Evolutionary conservation across 1,284 basidiomycete genomes (phyloP).

Genomic region (Agaricales sp.): DNA sequence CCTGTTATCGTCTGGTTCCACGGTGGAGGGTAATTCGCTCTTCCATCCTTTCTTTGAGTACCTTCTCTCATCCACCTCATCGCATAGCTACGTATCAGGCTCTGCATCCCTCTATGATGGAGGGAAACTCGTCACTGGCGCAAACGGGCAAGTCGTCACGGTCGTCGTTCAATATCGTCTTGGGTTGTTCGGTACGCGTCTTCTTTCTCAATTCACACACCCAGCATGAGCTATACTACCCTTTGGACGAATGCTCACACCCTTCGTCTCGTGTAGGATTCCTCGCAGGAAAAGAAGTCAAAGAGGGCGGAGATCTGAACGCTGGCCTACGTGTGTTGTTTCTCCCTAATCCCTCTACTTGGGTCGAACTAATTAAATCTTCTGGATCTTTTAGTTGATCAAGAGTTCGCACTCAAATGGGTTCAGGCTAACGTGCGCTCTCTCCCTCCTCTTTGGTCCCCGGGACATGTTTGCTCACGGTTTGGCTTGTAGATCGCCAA

Average conservation of each 20-base stretch:
- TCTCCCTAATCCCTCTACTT: too few species aligned
- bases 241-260: too few species aligned
- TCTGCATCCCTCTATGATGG: neutral
- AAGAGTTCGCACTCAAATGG: constrained; percentile 20
- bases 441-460: neutral
- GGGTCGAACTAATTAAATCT: too few species aligned
- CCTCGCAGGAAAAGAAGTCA: neutral
- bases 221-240: too few species aligned
- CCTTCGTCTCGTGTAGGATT: neutral
- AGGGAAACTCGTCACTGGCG: neutral
- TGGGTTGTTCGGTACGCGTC: constrained; percentile 27
- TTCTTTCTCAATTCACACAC: too few species aligned
- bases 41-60: neutral
- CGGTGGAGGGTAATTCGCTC: constrained; percentile 19
- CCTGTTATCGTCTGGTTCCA: constrained; percentile 26
- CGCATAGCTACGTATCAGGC: neutral
- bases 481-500: constrained; percentile 13
- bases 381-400: too few species aligned
- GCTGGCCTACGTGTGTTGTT: too few species aligned
- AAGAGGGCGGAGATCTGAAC: neutral
- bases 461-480: neutral
- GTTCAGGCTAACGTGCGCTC: constrained; percentile 17
- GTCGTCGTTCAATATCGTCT: constrained; percentile 31
- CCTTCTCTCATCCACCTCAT: neutral
- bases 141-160: constrained; percentile 19